Evolutionary conservation across 2,329 filamentous ascomycete genomes (phyloP), one percentile per base, ranked within the genome.

Genomic region (Elsinoe australis): DNA sequence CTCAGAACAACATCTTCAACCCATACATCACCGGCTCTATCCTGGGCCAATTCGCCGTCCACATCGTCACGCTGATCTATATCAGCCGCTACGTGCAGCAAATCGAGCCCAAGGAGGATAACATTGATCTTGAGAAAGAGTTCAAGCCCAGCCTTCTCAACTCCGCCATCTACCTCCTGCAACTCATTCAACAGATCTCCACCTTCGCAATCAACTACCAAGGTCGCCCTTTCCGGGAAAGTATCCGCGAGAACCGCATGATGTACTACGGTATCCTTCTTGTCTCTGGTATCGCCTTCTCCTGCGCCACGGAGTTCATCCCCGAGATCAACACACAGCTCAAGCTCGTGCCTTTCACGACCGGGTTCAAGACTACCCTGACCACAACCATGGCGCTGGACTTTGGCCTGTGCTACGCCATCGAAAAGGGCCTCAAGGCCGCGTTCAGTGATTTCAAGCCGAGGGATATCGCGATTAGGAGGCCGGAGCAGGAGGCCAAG

Each of bases 181-280:
- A 96, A 62, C 81, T 98, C 45, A 96, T 98, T 66, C 92, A 98
- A 68, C 92, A 98, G 67, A 95, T 98, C 62, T 95, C 89, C 18
- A 98, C 92, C 2, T 98, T 98, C 61, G 89, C 92, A 52, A 95
- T 98, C 74, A 98, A 98, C 74, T 98, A 98, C 73, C 92, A 98
- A 68, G 92, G 92, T 51, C 85, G 92, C 7, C 92, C 92, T 9
- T 98, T 98, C 83, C 86, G 92, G 52, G 92, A 98, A 70, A 85
- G 85, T 17, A 87, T 98, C 56, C 83, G 85, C 4, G 92, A 95
- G 71, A 98, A 98, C 74, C 85, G 82, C 66, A 88, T 87, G 64
- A 98, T 98, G 92, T 98, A 92, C 72, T 98, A 85, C 75, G 92
- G 92, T 51, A 87, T 98, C 49, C 72, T 98, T 32, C 84, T 85